Evolutionary conservation across 169 alveolate genomes (phyloP).

Genomic region (Babesia sp.): DNA sequence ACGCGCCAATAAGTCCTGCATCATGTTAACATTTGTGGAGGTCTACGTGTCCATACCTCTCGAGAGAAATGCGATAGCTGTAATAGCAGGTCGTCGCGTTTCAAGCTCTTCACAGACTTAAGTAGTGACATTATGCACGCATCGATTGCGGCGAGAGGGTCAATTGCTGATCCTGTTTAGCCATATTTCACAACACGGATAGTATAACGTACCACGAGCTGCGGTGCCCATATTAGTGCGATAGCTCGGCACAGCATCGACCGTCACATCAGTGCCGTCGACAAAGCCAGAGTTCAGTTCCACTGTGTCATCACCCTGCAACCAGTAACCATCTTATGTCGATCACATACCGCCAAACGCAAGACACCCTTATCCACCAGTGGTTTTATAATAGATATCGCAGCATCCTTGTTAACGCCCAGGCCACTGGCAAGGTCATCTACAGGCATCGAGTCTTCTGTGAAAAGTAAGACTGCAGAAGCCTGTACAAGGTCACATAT

Average conservation of each 20-base stretch:
- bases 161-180: background rate
- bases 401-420: background rate
- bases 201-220: background rate
- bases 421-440: constrained; percentile 4
- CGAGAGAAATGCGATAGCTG: constrained; percentile 9
- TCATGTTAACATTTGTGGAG: background rate
- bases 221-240: background rate
- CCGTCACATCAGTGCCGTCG: constrained; percentile 19
- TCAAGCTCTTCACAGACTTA: constrained; percentile 24
- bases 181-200: background rate
- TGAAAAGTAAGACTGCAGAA: constrained; percentile 33
- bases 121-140: constrained; percentile 20
- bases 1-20: constrained; percentile 9
- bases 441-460: background rate
- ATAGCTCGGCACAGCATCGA: constrained; percentile 24
- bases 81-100: constrained; percentile 29
- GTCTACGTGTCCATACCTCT: background rate
- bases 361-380: background rate
- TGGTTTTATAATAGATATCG: constrained; percentile 11
- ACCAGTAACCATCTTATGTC: background rate
- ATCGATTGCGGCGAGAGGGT: constrained; percentile 1
- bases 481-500: constrained; percentile 60
- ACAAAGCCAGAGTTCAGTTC: background rate
- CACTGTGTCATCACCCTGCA: constrained; percentile 11
- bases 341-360: background rate